Percentiles rank a stretch among this genome's conserved stretches.
phyloP scores from a whole-genome alignment of 257 asterid species.

The Knoxia roxburghii region DNA sequence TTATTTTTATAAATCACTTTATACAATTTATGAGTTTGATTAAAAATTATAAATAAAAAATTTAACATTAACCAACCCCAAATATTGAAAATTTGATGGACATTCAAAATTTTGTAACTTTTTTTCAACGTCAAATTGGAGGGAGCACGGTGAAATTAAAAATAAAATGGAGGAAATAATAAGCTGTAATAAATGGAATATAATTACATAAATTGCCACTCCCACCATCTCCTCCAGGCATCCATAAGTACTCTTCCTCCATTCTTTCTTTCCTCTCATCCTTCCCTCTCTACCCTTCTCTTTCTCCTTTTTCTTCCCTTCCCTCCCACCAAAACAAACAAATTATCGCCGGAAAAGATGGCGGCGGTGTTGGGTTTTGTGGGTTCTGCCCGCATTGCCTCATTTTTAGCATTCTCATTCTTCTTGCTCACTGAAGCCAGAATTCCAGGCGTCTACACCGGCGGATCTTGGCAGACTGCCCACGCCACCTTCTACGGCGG shows the following conservation, averaged over 20 bases:
- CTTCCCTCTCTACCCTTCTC: conserved; percentile 4
- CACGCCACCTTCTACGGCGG: conserved; percentile 94
- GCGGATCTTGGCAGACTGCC: conserved; percentile 63
- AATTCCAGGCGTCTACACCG: conserved; percentile 60
- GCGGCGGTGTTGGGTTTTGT: conserved; percentile 30
- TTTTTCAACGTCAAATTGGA: too few species aligned
- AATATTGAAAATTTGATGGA: too few species aligned
- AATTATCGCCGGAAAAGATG: too few species aligned
- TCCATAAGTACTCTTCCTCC: conserved; percentile 71
- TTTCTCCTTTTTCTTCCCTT: neutral
- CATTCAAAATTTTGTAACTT: too few species aligned
- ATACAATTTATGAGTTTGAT: too few species aligned
- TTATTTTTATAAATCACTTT: too few species aligned
- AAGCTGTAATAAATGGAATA: too few species aligned
- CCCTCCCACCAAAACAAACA: too few species aligned
- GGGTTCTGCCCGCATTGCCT: conserved; percentile 31
- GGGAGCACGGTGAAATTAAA: too few species aligned
- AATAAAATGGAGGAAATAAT: neutral
- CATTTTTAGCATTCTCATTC: conserved; percentile 21
- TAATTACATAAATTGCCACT: conserved; percentile 47
- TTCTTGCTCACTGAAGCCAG: conserved; percentile 33
- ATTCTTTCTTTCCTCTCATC: conserved; percentile 16
- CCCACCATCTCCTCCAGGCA: conserved; percentile 15
- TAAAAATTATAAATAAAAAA: too few species aligned
- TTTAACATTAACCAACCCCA: too few species aligned